Evolutionary conservation across 345 rosid genomes (phyloP), one percentile per base, ranked within the genome.

Genomic region (Xanthoceras sorbifolium): DNA sequence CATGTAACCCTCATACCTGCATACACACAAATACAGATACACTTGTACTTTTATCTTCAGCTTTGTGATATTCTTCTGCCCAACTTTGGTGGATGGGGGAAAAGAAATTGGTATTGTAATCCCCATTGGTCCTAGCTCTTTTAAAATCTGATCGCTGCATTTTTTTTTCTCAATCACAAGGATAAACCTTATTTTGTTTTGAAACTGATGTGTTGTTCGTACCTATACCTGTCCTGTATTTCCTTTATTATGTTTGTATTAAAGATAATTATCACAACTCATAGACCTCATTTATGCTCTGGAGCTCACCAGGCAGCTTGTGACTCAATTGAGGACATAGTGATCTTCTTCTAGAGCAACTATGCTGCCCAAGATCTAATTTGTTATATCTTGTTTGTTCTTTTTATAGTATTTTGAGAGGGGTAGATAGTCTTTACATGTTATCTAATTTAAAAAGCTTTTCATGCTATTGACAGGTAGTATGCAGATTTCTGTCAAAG

Each of bases 181-280:
- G 64, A 71, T 36, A 18, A 26, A 22, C 25, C 28, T 60, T 40
- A 15, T 22, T 8, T 42, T 72, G 67, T 40, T 46, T 54, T 72
- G 76, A 25, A 40, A 71, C 48, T 55, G 25, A 60, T 60, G 64
- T 36, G 11, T 22, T 73, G 26, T n/a, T n/a, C n/a, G n/a, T 62
- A 23, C 55, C 11, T 6, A 4, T 20, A 8, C 7, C 18, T 40
- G 46, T 73, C 48, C 3, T 46, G 40, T 4, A 5, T 64, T 74
- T 48, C 77, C 23, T 50, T 31, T 48, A 8, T 31, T 65, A 31
- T 44, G 55, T 36, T 23, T 73, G 42, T 26, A 42, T 9, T 9
- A n/a, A 63, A 44, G 40, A 44, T 62, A 38, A 44, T 62, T 20
- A 18, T 44, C 68, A 14, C 8, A 42, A 63, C 9, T 62, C 25